Percentiles rank a stretch among this genome's conserved stretches.
These are phyloP conservation scores for Lecanicillium sp. DNA, from an alignment of 2,329 filamentous ascomycete species.

Conservation along the genomic window DNA sequence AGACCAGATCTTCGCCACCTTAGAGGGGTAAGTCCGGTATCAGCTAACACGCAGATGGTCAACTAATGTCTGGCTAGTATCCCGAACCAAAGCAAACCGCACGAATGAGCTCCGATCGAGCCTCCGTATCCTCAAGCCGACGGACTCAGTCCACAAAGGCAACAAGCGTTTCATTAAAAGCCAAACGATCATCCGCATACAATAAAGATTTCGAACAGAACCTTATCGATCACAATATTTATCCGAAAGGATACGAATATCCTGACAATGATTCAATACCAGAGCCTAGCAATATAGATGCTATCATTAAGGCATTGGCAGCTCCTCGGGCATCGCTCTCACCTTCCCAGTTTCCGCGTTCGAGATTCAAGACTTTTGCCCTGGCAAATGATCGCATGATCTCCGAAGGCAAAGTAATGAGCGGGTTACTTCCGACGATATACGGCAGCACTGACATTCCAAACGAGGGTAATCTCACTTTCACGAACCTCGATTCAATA, in stretches of 20 bases:
- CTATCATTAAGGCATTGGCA: not conserved
- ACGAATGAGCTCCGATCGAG: not conserved
- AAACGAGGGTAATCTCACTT: not conserved
- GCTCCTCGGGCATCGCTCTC: conserved; percentile 27
- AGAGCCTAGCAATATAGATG: not conserved
- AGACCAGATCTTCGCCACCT: conserved; percentile 21
- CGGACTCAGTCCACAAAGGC: conserved; percentile 18
- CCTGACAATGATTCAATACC: not conserved
- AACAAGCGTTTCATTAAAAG: not conserved
- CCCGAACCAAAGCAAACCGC: conserved; percentile 1
- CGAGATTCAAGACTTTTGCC: conserved; percentile 25
- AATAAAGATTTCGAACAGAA: conserved; percentile 31
- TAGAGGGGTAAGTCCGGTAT: conserved; percentile 18
- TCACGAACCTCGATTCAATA: conserved; percentile 28
- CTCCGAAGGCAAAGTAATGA: conserved; percentile 30
- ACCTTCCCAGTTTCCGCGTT: conserved; percentile 27
- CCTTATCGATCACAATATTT: conserved; percentile 29
- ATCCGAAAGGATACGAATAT: conserved; percentile 16
- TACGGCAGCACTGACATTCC: conserved; percentile 9
- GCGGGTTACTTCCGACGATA: conserved; percentile 28
- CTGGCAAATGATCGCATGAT: conserved; percentile 22
- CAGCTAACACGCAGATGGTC: not conserved
- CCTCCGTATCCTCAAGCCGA: conserved; percentile 5
- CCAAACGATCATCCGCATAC: conserved; percentile 24
- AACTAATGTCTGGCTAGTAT: conserved; percentile 1